Evolutionary conservation across 2,329 filamentous ascomycete genomes (phyloP), one percentile per base, ranked within the genome.

Genomic region (Exophiala lecanii-corni): DNA sequence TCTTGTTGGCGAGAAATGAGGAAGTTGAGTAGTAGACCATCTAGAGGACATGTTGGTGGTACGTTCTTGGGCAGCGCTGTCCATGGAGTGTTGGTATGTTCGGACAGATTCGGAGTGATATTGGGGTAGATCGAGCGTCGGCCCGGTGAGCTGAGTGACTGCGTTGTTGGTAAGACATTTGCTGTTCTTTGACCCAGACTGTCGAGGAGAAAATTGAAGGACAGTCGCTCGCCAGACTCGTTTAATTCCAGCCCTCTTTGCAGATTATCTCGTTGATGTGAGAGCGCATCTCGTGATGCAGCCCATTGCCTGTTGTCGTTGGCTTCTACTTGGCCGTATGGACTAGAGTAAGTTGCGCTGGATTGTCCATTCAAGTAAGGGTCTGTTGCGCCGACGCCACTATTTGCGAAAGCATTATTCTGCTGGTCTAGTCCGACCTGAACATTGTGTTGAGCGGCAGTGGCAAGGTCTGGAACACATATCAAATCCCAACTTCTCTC

Each of bases 21-120:
- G 57, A 92, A 94, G 59, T 89, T 82, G 17, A 91, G 74, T 33
- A 94, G 74, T n/a, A 95, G 76, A 31, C 70, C 73, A 58, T 94
- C 89, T 2, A 94, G 72, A 0, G 86, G 79, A 60, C 86, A 92
- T 0, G 86, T 89, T 1, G 86, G 75, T 2, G 72, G 62, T 15
- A 76, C 71, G 57, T 88, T 86, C 48, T 72, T 74, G 36, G 82
- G 66, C 23, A 74, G 65, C 7, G 64, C 61, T 36, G 62, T 56
- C 53, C 63, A 65, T 6, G 63, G 61, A 23, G 59, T 50, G n/a
- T 60, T 44, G 4, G 53, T 33, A 32, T 57, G 56, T 5, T 63
- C 59, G 15, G 50, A 39, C 39, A 55, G 39, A 37, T 50, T 51
- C 15, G 36, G 17, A 15, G 50, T 51, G 34, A 55, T 55, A 25